Conservation (phyloP, 2,329 filamentous ascomycete genomes). For the Neodidymelliopsis sp. region DNA sequence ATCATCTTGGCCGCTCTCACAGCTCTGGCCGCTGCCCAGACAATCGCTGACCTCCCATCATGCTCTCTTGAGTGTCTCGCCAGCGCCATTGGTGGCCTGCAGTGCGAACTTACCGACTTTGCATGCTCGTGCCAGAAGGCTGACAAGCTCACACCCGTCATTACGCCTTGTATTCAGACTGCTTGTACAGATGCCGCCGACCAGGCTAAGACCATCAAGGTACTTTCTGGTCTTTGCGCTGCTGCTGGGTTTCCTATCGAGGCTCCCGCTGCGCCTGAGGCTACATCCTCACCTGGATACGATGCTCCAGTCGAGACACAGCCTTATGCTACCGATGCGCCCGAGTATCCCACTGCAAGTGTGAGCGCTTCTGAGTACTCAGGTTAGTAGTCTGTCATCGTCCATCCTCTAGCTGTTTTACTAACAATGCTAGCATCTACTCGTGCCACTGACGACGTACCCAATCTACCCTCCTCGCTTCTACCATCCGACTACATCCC, state of each 20-base stretch:
- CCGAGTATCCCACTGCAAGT: conserved; percentile 6
- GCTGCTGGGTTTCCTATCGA: conserved; percentile 34
- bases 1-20: conserved; percentile 43
- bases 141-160: conserved; percentile 42
- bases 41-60: conserved; percentile 49
- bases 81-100: conserved; percentile 44
- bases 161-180: conserved; percentile 55
- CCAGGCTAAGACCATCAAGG: conserved; percentile 39
- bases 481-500: background rate
- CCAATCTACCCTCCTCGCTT: conserved; percentile 5
- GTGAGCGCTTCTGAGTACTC: background rate
- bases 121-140: conserved; percentile 57
- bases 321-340: background rate
- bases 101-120: conserved; percentile 53
- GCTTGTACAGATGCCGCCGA: conserved; percentile 47
- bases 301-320: conserved; percentile 2
- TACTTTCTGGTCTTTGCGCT: conserved; percentile 35
- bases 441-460: conserved; percentile 1
- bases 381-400: background rate
- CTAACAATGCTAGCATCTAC: background rate
- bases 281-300: conserved; percentile 3
- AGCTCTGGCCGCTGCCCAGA: conserved; percentile 51
- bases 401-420: background rate
- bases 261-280: conserved; percentile 10
- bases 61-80: conserved; percentile 49